These are phyloP conservation scores for Verruconis gallopava DNA, from an alignment of 2,329 filamentous ascomycete species.

Conservation along the genomic window DNA sequence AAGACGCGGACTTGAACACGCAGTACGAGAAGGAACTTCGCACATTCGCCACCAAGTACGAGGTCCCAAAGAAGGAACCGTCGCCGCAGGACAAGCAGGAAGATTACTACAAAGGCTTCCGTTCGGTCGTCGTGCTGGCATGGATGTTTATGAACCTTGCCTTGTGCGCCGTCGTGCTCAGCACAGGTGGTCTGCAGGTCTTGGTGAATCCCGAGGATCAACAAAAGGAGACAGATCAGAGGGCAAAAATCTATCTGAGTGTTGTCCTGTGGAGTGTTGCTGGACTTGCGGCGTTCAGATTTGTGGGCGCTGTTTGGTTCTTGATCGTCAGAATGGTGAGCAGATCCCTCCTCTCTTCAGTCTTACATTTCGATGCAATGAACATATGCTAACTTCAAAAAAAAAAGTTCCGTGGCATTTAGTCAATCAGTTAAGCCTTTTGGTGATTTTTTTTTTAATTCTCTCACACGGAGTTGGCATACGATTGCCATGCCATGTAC, in stretches of 20 bases:
- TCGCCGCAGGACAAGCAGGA: constrained; percentile 69
- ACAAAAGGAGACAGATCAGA: constrained; percentile 35
- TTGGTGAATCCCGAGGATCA: constrained; percentile 20
- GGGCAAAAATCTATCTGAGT: constrained; percentile 71
- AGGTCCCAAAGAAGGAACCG: constrained; percentile 53
- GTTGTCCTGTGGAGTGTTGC: constrained; percentile 86
- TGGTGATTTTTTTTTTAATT: too few relatives aligned
- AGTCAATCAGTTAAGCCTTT: too few relatives aligned
- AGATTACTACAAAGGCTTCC: constrained; percentile 96
- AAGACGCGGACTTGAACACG: constrained; percentile 87
- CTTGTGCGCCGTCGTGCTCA: constrained; percentile 73
- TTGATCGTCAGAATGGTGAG: constrained; percentile 44
- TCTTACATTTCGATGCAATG: background rate
- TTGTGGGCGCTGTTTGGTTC: constrained; percentile 82
- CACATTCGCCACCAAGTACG: constrained; percentile 61
- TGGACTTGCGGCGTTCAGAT: constrained; percentile 70
- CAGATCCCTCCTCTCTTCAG: background rate
- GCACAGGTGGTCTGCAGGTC: constrained; percentile 64
- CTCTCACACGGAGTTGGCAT: too few relatives aligned
- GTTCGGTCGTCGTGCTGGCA: constrained; percentile 76
- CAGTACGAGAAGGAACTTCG: constrained; percentile 81
- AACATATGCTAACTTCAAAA: too few relatives aligned
- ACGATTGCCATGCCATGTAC: too few relatives aligned
- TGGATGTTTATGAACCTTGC: constrained; percentile 98
- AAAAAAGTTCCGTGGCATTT: too few relatives aligned